These are phyloP conservation scores for Penicillium canescens DNA, from an alignment of 495 filamentous ascomycete species.

Conservation along the genomic window DNA sequence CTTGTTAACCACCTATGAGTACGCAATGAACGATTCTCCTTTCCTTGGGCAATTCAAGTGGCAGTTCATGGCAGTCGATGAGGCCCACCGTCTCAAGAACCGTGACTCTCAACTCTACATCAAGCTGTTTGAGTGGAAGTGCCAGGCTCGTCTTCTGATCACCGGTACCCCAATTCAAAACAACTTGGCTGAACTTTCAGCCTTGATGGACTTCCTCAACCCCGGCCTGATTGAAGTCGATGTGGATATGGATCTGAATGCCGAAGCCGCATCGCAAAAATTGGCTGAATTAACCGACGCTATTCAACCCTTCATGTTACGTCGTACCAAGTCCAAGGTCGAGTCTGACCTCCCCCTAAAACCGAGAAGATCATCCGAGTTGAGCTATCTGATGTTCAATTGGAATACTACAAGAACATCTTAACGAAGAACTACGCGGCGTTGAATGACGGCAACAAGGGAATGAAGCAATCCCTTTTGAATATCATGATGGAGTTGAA, in stretches of 20 bases:
- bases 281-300: slow-evolving; percentile 68
- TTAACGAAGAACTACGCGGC: slow-evolving; percentile 95
- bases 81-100: slow-evolving; percentile 97
- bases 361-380: slow-evolving; percentile 98
- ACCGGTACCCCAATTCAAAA: slow-evolving; percentile 98
- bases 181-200: slow-evolving; percentile 85
- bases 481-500: slow-evolving; percentile 99
- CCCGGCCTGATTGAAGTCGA: slow-evolving; percentile 86
- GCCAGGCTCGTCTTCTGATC: slow-evolving; percentile 84
- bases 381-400: slow-evolving; percentile 90
- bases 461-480: slow-evolving; percentile 88
- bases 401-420: slow-evolving; percentile 99
- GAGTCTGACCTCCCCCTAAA: slow-evolving; percentile 96
- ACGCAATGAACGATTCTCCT: slow-evolving; percentile 75
- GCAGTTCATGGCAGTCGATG: slow-evolving; percentile 95
- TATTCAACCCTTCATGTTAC: slow-evolving; percentile 88
- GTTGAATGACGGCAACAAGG: slow-evolving; percentile 82
- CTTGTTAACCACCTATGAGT: slow-evolving; percentile 93
- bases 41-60: slow-evolving; percentile 88
- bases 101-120: slow-evolving; percentile 87
- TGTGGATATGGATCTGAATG: slow-evolving; percentile 79
- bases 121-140: slow-evolving; percentile 80
- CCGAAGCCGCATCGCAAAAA: slow-evolving; percentile 67
- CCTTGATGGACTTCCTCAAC: slow-evolving; percentile 93
- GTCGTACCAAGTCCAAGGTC: slow-evolving; percentile 96